phyloP scores from a whole-genome alignment of 192 early-diverging fungal species.

The Backusella australiensis region DNA sequence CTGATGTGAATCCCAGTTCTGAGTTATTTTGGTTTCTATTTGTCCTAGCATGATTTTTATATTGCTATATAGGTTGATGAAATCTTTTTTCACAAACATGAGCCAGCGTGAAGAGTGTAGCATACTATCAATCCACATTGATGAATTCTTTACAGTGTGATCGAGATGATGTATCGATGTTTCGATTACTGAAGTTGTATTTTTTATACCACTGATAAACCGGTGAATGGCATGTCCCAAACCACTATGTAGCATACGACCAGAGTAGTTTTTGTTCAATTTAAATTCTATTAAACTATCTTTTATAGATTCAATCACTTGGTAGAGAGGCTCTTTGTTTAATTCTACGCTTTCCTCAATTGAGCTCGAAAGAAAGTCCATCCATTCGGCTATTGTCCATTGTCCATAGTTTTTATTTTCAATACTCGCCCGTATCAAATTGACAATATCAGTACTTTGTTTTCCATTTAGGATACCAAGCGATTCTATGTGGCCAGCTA shows the following conservation, averaged over 20 bases:
- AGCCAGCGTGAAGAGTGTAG: neutral
- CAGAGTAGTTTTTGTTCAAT: neutral
- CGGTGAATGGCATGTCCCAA: neutral
- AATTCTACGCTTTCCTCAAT: neutral
- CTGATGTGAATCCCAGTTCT: neutral
- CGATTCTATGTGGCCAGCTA: neutral
- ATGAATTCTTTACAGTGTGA: neutral
- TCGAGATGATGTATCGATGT: neutral
- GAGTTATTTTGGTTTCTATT: neutral
- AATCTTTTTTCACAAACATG: neutral
- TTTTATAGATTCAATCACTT: constrained; percentile 1
- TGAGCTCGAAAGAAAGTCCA: neutral
- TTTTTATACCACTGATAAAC: neutral
- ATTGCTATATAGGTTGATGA: neutral
- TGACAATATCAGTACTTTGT: neutral
- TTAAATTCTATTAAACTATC: neutral
- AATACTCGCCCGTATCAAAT: neutral
- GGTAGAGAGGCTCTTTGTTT: neutral
- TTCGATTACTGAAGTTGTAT: neutral
- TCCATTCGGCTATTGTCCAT: neutral
- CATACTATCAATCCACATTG: neutral
- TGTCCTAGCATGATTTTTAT: neutral
- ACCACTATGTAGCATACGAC: neutral
- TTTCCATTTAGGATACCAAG: neutral
- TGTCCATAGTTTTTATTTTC: neutral